Conservation (phyloP, 345 rosid genomes). For the Tarenaya hassleriana region DNA sequence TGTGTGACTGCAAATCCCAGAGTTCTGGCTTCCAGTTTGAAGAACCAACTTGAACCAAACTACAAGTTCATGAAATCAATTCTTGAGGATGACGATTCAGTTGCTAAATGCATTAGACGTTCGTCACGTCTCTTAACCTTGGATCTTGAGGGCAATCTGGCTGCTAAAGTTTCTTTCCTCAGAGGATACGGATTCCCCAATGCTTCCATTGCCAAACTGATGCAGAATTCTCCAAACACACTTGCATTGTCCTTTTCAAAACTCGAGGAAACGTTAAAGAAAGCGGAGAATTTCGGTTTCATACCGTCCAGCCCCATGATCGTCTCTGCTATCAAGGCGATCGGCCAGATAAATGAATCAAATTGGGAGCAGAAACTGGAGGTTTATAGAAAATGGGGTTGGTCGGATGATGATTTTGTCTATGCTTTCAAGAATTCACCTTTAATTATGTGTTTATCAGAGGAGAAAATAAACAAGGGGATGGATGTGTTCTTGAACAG, state of each 20-base stretch:
- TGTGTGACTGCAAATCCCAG: constrained; percentile 19
- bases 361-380: constrained; percentile 18
- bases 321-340: constrained; percentile 17
- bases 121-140: constrained; percentile 14
- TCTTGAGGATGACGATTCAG: constrained; percentile 10
- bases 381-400: constrained; percentile 29
- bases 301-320: not conserved
- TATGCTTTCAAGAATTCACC: constrained; percentile 26
- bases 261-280: constrained; percentile 16
- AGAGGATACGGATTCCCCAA: constrained; percentile 23
- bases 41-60: constrained; percentile 20
- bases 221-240: constrained; percentile 10
- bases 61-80: constrained; percentile 23
- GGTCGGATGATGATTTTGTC: constrained; percentile 25
- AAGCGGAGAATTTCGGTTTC: constrained; percentile 29
- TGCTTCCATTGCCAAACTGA: constrained; percentile 12
- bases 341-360: constrained; percentile 3
- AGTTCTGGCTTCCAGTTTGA: constrained; percentile 21
- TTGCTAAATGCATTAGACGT: constrained; percentile 16
- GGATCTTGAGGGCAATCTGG: constrained; percentile 13
- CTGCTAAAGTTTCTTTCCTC: constrained; percentile 17
- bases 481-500: constrained; percentile 32
- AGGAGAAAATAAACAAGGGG: constrained; percentile 22
- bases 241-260: constrained; percentile 4
- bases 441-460: constrained; percentile 21